Conservation (phyloP, 495 filamentous ascomycete genomes). For the Aspergillus sparsus region DNA sequence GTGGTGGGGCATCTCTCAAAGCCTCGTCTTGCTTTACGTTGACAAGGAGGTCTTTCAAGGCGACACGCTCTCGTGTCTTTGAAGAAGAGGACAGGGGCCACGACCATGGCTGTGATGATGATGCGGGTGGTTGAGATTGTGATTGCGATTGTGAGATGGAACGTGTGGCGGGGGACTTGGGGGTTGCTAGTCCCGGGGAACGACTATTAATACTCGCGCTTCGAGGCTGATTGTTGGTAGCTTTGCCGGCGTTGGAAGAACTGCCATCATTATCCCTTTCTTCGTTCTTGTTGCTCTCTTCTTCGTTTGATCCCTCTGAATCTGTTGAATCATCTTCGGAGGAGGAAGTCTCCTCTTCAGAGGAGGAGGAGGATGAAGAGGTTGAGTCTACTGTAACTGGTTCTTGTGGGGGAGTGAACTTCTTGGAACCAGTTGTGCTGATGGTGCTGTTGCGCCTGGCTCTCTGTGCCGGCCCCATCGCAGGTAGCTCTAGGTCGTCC, state of each 20-base stretch:
- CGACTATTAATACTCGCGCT: background rate
- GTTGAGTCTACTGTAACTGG: slow-evolving; percentile 8
- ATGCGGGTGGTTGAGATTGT: background rate
- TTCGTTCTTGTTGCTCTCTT: background rate
- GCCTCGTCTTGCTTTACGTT: slow-evolving; percentile 14
- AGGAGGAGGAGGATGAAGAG: slow-evolving; percentile 1
- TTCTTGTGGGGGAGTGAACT: background rate
- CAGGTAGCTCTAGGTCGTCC: slow-evolving; percentile 15
- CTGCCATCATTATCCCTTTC: background rate
- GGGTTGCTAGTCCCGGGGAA: background rate
- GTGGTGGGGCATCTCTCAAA: slow-evolving; percentile 1
- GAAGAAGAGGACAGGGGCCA: background rate
- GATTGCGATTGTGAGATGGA: background rate
- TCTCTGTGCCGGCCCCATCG: slow-evolving; percentile 10
- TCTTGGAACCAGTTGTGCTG: slow-evolving; percentile 3
- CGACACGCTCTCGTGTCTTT: slow-evolving; percentile 1
- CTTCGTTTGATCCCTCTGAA: background rate
- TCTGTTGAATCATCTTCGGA: background rate
- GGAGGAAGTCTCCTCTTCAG: slow-evolving; percentile 1
- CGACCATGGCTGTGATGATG: background rate
- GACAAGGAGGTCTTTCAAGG: slow-evolving; percentile 19
- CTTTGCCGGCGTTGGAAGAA: background rate
- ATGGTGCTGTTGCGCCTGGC: background rate
- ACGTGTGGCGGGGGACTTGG: background rate
- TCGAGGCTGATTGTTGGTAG: too few relatives aligned